Percentiles rank a stretch among this genome's conserved stretches.
Evolutionary conservation across 2,329 filamentous ascomycete genomes (phyloP).

Genomic region (Lasiodiplodia sp.): DNA sequence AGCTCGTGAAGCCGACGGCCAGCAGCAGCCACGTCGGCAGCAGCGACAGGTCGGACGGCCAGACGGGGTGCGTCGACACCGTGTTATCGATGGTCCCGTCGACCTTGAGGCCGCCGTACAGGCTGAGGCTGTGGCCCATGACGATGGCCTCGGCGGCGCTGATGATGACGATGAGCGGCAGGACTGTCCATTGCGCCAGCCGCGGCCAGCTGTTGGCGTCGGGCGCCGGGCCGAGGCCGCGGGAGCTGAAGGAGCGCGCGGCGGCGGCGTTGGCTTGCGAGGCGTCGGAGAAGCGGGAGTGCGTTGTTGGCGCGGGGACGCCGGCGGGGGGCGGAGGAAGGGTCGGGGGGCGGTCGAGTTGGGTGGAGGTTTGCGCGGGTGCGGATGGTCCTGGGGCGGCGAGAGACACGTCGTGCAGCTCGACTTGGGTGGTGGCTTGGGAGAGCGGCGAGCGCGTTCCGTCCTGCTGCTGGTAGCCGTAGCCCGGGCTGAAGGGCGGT

Average conservation of each 20-base stretch:
- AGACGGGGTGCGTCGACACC: constrained; percentile 1
- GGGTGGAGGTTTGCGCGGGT: no score
- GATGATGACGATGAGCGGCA: constrained; percentile 9
- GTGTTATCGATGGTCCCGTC: constrained; percentile 17
- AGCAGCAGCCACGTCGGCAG: constrained; percentile 25
- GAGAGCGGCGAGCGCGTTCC: constrained; percentile 11
- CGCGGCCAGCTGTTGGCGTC: background rate
- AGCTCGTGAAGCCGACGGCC: constrained; percentile 11
- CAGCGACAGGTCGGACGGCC: constrained; percentile 22
- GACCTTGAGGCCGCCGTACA: constrained; percentile 25
- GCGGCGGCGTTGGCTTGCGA: background rate
- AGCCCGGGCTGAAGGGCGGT: constrained; percentile 1
- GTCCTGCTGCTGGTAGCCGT: constrained; percentile 3
- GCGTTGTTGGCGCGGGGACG: background rate
- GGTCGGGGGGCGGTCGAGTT: background rate
- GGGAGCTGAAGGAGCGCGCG: background rate
- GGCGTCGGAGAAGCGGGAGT: constrained; percentile 19
- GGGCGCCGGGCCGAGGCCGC: no score
- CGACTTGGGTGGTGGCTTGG: constrained; percentile 3
- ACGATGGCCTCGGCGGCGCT: constrained; percentile 18
- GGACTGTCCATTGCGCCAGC: constrained; percentile 14
- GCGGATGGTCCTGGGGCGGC: no score
- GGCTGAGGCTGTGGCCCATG: constrained; percentile 21
- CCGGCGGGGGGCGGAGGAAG: background rate
- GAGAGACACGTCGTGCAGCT: constrained; percentile 12